Percentiles rank a stretch among this genome's conserved stretches.
Evolutionary conservation across 192 early-diverging fungal species (phyloP).

Genomic region (Umbelopsis sp.): DNA sequence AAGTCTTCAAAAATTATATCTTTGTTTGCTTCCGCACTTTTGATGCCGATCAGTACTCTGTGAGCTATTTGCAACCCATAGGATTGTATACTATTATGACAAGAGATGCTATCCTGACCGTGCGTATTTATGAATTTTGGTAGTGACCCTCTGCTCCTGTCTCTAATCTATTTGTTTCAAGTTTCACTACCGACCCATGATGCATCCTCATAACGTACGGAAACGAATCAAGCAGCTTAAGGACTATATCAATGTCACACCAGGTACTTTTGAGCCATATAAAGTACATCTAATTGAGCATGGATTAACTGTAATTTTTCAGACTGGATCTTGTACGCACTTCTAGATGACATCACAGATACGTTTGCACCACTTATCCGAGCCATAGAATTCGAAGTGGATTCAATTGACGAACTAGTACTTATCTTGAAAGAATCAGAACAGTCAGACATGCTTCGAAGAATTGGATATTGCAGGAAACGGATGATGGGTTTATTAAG

Average conservation of each 20-base stretch:
- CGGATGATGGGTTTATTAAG: conserved; percentile 70
- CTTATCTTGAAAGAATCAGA: conserved; percentile 91
- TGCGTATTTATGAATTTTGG: conserved; percentile 28
- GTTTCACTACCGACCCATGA: conserved; percentile 80
- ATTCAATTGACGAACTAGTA: conserved; percentile 93
- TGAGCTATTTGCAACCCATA: conserved; percentile 65
- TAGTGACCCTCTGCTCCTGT: background rate
- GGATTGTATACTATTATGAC: conserved; percentile 70
- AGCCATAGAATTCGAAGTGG: conserved; percentile 92
- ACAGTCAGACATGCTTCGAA: conserved; percentile 75
- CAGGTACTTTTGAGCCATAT: conserved; percentile 50
- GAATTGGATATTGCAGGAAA: conserved; percentile 75
- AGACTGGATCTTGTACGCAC: conserved; percentile 97
- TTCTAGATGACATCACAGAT: conserved; percentile 96
- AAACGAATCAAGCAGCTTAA: conserved; percentile 82
- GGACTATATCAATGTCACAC: conserved; percentile 83
- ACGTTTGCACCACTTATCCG: conserved; percentile 84
- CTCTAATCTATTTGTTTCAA: conserved; percentile 29
- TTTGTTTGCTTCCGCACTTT: conserved; percentile 89
- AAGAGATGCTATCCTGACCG: conserved; percentile 68
- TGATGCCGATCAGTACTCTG: conserved; percentile 63
- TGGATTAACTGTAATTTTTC: conserved; percentile 5
- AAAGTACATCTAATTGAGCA: too few relatives aligned
- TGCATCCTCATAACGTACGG: conserved; percentile 85
- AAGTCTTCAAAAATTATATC: conserved; percentile 85